A percentile compares a stretch with the other conserved stretches of the same genome.
Evolutionary conservation across 2,329 filamentous ascomycete species (phyloP).

Genomic region (Gliomastix tumulicola): DNA sequence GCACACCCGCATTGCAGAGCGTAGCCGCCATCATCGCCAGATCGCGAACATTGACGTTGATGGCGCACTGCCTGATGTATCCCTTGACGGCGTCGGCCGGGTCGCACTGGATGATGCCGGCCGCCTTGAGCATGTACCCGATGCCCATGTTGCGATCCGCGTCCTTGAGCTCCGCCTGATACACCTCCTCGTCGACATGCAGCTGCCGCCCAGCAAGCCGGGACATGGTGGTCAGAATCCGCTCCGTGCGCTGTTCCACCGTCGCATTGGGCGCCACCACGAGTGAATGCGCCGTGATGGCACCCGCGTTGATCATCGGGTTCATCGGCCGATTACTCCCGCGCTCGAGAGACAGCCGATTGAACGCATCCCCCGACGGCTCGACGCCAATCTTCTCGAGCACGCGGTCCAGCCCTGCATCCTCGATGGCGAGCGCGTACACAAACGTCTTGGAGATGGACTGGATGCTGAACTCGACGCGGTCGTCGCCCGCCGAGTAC

Average conservation of each 20-base stretch:
- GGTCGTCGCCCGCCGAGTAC: constrained; percentile 29
- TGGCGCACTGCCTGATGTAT: constrained; percentile 30
- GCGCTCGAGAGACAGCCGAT: constrained; percentile 20
- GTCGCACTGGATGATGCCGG: constrained; percentile 25
- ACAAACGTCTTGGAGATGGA: constrained; percentile 33
- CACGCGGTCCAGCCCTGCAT: constrained; percentile 22
- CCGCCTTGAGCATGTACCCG: constrained; percentile 31
- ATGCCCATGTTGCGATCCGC: constrained; percentile 26
- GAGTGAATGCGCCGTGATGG: constrained; percentile 23
- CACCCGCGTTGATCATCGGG: constrained; percentile 27
- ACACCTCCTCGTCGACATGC: constrained; percentile 27
- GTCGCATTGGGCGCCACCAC: constrained; percentile 19
- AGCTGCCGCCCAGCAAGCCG: constrained; percentile 24
- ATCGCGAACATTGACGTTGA: constrained; percentile 32
- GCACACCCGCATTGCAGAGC: constrained; percentile 25
- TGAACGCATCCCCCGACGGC: constrained; percentile 29
- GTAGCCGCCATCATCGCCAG: constrained; percentile 30
- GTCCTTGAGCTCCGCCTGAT: constrained; percentile 25
- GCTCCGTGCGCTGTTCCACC: constrained; percentile 22
- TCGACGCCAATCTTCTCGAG: constrained; percentile 31
- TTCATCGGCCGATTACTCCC: constrained; percentile 23
- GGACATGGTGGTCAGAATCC: constrained; percentile 24
- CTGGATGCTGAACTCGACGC: constrained; percentile 30
- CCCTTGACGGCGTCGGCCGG: constrained; percentile 24
- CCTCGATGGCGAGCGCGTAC: constrained; percentile 30